Evolutionary conservation across 2,329 filamentous ascomycete species (phyloP).

Genomic region (Diaporthe humulicola): DNA sequence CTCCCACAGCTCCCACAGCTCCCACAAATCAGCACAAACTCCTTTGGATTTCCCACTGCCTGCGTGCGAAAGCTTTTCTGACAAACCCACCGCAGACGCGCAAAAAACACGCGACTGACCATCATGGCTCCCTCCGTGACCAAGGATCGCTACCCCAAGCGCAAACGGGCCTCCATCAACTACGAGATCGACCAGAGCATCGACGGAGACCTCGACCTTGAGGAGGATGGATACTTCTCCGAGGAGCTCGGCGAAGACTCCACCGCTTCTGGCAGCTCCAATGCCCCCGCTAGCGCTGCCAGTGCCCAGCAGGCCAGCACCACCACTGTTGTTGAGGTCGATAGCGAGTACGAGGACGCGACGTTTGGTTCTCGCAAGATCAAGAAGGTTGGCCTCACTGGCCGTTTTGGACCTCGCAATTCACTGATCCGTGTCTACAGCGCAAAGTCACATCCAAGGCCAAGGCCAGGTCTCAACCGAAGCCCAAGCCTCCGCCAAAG

Average conservation of each 20-base stretch:
- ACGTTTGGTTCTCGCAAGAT: slow-evolving; percentile 7
- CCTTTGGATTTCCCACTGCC: neutral
- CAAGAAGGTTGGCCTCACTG: slow-evolving; percentile 9
- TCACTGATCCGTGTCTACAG: neutral
- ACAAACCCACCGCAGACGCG: neutral
- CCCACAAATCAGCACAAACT: neutral
- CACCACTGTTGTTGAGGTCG: neutral
- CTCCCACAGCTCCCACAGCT: no score
- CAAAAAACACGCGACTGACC: neutral
- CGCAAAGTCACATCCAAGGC: neutral
- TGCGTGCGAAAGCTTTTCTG: neutral
- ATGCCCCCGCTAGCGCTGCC: no score
- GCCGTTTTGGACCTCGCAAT: no score
- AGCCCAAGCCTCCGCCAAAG: slow-evolving; percentile 12
- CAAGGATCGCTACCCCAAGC: slow-evolving; percentile 22
- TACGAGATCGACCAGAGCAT: slow-evolving; percentile 1
- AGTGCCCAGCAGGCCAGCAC: no score
- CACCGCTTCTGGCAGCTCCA: neutral
- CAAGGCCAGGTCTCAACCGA: neutral
- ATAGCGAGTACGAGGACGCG: slow-evolving; percentile 24
- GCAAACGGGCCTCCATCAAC: neutral
- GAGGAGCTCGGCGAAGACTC: slow-evolving; percentile 1
- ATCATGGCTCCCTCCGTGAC: neutral
- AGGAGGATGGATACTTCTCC: neutral
- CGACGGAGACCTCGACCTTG: neutral